Base-by-base conservation (phyloP, 1,284 basidiomycete genomes). In the Rhodotorula sp. region DNA sequence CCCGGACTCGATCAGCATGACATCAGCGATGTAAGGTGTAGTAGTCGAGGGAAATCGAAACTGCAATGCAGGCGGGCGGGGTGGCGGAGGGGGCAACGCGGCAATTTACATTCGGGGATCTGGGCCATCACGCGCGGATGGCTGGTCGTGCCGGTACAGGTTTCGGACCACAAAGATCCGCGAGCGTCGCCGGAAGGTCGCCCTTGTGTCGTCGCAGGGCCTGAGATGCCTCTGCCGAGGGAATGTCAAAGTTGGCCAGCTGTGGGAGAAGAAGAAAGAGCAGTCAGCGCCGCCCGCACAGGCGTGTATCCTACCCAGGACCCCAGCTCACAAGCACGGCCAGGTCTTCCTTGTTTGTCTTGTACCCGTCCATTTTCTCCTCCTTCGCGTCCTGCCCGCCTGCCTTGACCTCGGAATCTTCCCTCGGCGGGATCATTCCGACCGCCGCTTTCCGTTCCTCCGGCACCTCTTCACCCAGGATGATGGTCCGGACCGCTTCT, bases 401-500 rank as follows among this genome's bases (percentile, higher is more conserved):
- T 45, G 53, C 61, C 37, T 20, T 49, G 17, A n/a, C 33, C 12
- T 49, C 53, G 4, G 8, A n/a, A 15, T 24, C 29, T n/a, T 42
- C 53, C 42, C 17, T 29, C 17, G 53, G 26, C n/a, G 61, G 61
- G 30, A 63, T 63, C 20, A 56, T 5, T 6, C 62, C 62, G 10
- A 44, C 53, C 6, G 29, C 18, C 30, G 17, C 60, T 55, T 29
- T 48, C 15, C 30, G 37, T 37, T 33, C 63, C 7, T 53, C 48
- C 6, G 29, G 22, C 5, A 55, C 42, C 17, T 54, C 55, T 10
- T 54, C 60, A 24, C 54, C 68, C 12, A 68, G 24, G 24, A 60
- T 56, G 58, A 72, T 53, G 42, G 66, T 67, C n/a, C 66, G 57
- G n/a, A 57, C 59, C 0, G 66, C 72, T 46, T 73, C 66, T 4